Percentiles rank a stretch among this genome's conserved stretches.
phyloP scores from a whole-genome alignment of 164 flowering plant genomes.

The Malania oleifera region DNA sequence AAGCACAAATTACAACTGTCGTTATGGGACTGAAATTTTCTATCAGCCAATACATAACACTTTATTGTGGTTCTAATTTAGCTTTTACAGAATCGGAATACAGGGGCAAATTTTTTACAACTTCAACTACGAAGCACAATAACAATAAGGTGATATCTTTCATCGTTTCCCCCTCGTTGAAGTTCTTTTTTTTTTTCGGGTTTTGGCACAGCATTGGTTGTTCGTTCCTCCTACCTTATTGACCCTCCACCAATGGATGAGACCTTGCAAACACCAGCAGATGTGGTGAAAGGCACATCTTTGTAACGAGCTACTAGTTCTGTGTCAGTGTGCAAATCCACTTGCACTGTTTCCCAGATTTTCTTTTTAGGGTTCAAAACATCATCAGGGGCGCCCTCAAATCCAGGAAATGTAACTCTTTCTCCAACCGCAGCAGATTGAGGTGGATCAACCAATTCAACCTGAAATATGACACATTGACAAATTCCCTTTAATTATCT shows the following conservation, averaged over 20 bases:
- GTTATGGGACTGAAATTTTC: too few relatives aligned
- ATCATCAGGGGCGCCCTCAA: conserved; percentile 65
- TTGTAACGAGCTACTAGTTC: conserved; percentile 65
- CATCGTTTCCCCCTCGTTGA: too few relatives aligned
- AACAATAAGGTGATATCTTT: too few relatives aligned
- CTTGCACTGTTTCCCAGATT: conserved; percentile 81
- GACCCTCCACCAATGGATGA: conserved; percentile 55
- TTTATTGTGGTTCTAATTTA: too few relatives aligned
- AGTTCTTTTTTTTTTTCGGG: too few relatives aligned
- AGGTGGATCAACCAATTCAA: conserved; percentile 74
- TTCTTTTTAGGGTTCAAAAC: conserved; percentile 88
- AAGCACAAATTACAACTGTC: too few relatives aligned
- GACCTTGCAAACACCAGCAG: conserved; percentile 84
- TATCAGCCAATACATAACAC: too few relatives aligned
- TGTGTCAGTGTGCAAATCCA: conserved; percentile 47
- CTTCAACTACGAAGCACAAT: too few relatives aligned
- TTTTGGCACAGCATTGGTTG: too few relatives aligned
- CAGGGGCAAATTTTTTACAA: too few relatives aligned
- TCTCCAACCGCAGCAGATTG: conserved; percentile 56
- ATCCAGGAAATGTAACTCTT: conserved; percentile 64
- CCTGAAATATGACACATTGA: conserved; percentile 35
- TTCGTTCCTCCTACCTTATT: conserved; percentile 50
- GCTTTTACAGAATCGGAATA: too few relatives aligned
- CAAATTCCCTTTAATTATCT: neutral
- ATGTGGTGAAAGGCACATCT: conserved; percentile 72